Evolutionary conservation across 2,329 filamentous ascomycete genomes (phyloP), one percentile per base, ranked within the genome.

Genomic region (Geosmithia flava): DNA sequence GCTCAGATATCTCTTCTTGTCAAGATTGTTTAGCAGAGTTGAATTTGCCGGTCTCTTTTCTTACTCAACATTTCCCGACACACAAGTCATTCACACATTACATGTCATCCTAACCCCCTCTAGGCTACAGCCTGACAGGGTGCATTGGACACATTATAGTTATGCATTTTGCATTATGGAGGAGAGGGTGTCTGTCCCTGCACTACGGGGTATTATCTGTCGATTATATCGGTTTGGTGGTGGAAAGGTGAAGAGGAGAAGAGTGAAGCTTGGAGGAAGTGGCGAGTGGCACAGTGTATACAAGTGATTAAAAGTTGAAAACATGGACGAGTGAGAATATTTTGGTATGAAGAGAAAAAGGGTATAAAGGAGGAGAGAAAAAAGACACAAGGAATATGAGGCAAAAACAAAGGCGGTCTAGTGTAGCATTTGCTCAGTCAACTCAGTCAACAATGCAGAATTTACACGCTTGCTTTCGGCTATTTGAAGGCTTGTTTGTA

Each of bases 131-230:
- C 69, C 67, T 68, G 63, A 52, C 53, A 60, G 67, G 68, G 71
- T 68, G 71, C 66, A 69, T 78, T 78, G 75, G 75, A 78, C 71
- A 78, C 68, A 71, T 75, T 64, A 77, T 76, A 70, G 63, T 77
- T 78, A 77, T 68, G 68, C 65, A 69, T 75, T 75, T 76, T 76
- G 72, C 71, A 68, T 72, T 73, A 72, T 68, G 64, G 58, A 58
- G 59, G 58, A 56, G 60, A 53, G 54, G 54, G 54, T 58, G 60
- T 16, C 27, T 45, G 27, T 37, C 15, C 23, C 23, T 27, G 23
- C 8, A 27, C 23, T 5, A 27, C 8, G 23, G 23, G 23, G 23
- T 27, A 27, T 27, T 27, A 27, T 27, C 8, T 27, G 23, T 27
- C 23, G 4, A 27, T 27, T 27, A 27, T 27, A 27, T 5, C 23